Conservation (phyloP, 2,329 filamentous ascomycete species). For the Chrysosporium keratinophilum region DNA sequence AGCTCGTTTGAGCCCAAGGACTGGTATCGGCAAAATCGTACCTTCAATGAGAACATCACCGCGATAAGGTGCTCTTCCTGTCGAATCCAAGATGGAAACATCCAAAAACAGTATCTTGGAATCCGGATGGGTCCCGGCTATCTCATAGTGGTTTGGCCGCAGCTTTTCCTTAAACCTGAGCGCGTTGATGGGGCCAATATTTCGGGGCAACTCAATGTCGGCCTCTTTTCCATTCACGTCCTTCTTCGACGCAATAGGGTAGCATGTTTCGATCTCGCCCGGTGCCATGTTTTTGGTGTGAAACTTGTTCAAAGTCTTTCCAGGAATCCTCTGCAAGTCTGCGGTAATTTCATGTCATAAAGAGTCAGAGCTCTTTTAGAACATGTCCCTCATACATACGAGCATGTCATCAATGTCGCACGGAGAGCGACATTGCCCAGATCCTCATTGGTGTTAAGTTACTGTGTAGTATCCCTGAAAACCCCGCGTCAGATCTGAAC, state of each 20-base stretch:
- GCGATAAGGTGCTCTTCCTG: slow-evolving; percentile 29
- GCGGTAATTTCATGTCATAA: no score
- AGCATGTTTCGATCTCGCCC: not conserved
- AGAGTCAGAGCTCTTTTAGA: no score
- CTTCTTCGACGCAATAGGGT: not conserved
- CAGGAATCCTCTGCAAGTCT: not conserved
- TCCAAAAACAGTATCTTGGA: slow-evolving; percentile 31
- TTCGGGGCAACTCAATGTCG: slow-evolving; percentile 22
- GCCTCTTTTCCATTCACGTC: not conserved
- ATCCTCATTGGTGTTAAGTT: no score
- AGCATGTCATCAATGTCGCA: no score
- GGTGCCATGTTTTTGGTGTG: not conserved
- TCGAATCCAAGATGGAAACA: slow-evolving; percentile 35
- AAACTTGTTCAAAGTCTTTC: not conserved
- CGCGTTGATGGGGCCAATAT: slow-evolving; percentile 21
- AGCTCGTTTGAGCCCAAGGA: not conserved
- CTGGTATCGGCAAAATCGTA: slow-evolving; percentile 10
- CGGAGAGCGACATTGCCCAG: no score
- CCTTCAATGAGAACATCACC: slow-evolving; percentile 35
- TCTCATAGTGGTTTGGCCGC: slow-evolving; percentile 28
- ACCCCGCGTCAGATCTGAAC: no score
- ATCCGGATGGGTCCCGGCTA: slow-evolving; percentile 27
- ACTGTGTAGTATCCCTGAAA: no score
- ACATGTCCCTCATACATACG: no score
- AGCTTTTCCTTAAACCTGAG: slow-evolving; percentile 26